These are phyloP conservation scores for Fusarium paranaense DNA, from an alignment of 2,329 filamentous ascomycete species.

Conservation along the genomic window DNA sequence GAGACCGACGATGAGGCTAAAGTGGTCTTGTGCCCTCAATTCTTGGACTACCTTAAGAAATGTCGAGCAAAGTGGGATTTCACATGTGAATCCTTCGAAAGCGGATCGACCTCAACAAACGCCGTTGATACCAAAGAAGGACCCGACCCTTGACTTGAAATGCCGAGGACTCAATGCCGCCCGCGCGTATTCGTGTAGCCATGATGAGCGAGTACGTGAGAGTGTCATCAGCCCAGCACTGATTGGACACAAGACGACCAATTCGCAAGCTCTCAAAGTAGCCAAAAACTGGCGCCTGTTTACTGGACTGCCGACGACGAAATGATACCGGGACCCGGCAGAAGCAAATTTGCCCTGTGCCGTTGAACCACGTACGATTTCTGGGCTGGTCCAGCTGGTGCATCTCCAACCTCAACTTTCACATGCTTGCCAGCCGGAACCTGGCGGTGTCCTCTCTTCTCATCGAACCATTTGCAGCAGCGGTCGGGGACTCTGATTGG, in stretches of 20 bases:
- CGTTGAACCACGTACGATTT: constrained; percentile 33
- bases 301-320: constrained; percentile 24
- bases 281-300: constrained; percentile 17
- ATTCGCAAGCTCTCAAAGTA: constrained; percentile 7
- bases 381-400: constrained; percentile 5
- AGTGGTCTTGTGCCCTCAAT: background rate
- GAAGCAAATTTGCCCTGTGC: constrained; percentile 20
- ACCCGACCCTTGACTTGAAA: background rate
- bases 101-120: background rate
- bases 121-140: background rate
- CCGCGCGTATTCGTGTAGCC: constrained; percentile 36
- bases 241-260: constrained; percentile 22
- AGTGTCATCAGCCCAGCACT: constrained; percentile 27
- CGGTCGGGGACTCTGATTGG: constrained; percentile 28
- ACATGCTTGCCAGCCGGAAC: constrained; percentile 36
- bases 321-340: constrained; percentile 33
- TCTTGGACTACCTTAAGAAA: background rate
- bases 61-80: background rate
- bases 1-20: background rate
- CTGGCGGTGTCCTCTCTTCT: constrained; percentile 30
- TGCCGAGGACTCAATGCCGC: constrained; percentile 17
- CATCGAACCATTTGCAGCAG: constrained; percentile 37
- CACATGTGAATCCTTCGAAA: constrained; percentile 19
- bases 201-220: constrained; percentile 14
- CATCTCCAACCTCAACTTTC: constrained; percentile 13